A percentile compares a stretch with the other conserved stretches of the same genome.
Conservation (phyloP, 1,284 basidiomycete genomes). For the Apiotrichum gracile region DNA sequence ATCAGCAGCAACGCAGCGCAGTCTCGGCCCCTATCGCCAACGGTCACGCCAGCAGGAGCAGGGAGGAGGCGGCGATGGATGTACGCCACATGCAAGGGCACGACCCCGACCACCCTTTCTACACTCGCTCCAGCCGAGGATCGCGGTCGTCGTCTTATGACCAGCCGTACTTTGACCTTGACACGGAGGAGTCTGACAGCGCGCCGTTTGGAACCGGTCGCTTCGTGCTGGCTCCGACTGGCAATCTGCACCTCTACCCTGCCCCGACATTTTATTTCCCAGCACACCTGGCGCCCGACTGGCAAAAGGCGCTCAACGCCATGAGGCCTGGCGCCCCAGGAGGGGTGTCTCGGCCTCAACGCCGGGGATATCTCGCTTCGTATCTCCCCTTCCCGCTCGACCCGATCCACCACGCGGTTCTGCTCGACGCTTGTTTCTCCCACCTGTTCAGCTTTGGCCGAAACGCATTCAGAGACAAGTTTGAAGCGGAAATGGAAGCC, state of each 20-base stretch:
- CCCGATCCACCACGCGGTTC: slow-evolving; percentile 12
- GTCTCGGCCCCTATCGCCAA: background rate
- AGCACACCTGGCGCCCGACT: slow-evolving; percentile 18
- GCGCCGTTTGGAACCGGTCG: slow-evolving; percentile 20
- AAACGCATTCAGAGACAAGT: slow-evolving; percentile 18
- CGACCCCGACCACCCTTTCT: background rate
- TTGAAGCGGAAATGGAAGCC: slow-evolving; percentile 15
- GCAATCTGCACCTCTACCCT: slow-evolving; percentile 21
- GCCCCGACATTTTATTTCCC: slow-evolving; percentile 25
- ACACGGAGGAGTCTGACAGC: background rate
- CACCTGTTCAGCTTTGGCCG: slow-evolving; percentile 17
- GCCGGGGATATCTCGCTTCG: slow-evolving; percentile 19
- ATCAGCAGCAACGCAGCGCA: background rate
- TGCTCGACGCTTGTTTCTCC: slow-evolving; percentile 18
- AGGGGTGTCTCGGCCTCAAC: background rate
- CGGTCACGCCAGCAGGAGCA: no score
- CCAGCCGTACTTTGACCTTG: background rate
- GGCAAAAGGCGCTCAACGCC: slow-evolving; percentile 16
- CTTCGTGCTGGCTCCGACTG: slow-evolving; percentile 16
- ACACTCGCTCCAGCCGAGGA: background rate
- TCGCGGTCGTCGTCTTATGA: background rate
- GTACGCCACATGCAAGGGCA: background rate
- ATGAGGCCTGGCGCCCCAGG: slow-evolving; percentile 1
- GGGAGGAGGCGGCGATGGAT: background rate
- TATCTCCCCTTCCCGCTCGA: slow-evolving; percentile 23